Conservation (phyloP, 345 rosid genomes). For the Moringa oleifera region DNA sequence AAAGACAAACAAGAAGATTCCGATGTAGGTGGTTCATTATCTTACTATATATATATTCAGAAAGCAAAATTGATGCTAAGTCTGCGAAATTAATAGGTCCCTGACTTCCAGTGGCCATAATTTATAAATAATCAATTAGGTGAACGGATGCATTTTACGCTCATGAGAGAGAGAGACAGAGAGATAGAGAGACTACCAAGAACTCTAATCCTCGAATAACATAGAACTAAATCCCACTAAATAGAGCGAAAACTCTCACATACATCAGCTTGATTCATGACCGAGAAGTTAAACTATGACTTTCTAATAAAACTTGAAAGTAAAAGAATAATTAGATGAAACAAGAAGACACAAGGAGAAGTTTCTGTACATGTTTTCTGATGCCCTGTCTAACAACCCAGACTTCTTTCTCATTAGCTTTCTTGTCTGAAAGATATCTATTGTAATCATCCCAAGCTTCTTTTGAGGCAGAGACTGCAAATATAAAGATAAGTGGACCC, state of each 20-base stretch:
- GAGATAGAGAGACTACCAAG: no score
- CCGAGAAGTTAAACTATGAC: neutral
- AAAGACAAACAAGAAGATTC: no score
- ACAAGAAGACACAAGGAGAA: neutral
- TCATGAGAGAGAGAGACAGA: no score
- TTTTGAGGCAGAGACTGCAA: constrained; percentile 93
- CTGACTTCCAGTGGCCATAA: no score
- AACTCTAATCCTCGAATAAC: neutral
- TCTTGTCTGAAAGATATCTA: constrained; percentile 88
- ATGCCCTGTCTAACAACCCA: constrained; percentile 80
- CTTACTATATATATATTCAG: no score
- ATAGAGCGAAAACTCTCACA: neutral
- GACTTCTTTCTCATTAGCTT: constrained; percentile 93
- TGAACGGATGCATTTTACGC: no score
- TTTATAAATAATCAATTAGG: no score
- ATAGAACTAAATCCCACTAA: neutral
- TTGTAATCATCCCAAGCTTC: constrained; percentile 99
- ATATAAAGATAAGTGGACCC: constrained; percentile 95
- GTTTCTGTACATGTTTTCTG: constrained; percentile 65
- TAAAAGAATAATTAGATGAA: neutral
- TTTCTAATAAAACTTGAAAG: no score
- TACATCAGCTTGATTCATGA: neutral
- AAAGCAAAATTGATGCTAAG: no score
- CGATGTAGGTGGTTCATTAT: no score
- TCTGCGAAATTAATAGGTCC: no score